phyloP scores from a whole-genome alignment of 177 flowering plant genomes.

The Telopea speciosissima region DNA sequence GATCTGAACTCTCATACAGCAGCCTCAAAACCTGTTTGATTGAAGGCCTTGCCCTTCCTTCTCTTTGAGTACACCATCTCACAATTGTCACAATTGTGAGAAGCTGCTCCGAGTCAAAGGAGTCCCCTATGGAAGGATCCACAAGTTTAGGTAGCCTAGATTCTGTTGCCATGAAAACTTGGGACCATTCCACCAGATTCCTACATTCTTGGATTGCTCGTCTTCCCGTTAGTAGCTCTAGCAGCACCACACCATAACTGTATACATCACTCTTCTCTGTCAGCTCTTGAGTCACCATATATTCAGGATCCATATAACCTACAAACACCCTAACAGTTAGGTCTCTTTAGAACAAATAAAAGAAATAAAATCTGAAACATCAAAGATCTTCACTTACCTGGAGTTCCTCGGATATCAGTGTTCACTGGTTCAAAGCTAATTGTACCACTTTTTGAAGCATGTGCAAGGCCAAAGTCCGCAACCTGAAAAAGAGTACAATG shows the following conservation, averaged over 20 bases:
- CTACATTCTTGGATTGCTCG: constrained; percentile 71
- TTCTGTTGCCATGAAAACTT: constrained; percentile 45
- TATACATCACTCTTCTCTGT: constrained; percentile 95
- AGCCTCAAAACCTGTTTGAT: constrained; percentile 88
- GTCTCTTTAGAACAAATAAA: not conserved
- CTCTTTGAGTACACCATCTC: constrained; percentile 89
- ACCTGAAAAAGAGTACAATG: constrained; percentile 39
- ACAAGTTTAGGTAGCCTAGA: constrained; percentile 59
- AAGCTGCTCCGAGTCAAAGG: constrained; percentile 72
- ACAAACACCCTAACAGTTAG: constrained; percentile 18
- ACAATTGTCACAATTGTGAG: constrained; percentile 53
- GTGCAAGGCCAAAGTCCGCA: constrained; percentile 97
- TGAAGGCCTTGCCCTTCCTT: constrained; percentile 79
- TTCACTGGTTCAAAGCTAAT: constrained; percentile 82
- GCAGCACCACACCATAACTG: constrained; percentile 85
- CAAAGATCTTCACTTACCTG: constrained; percentile 43
- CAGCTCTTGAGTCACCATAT: constrained; percentile 79
- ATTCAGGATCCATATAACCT: constrained; percentile 99
- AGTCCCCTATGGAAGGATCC: constrained; percentile 56
- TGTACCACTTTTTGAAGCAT: constrained; percentile 83
- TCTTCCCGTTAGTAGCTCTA: constrained; percentile 75
- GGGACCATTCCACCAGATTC: constrained; percentile 89
- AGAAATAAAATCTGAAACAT: not conserved
- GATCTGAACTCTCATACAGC: constrained; percentile 76
- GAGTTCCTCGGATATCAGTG: constrained; percentile 93